A percentile compares a stretch with the other conserved stretches of the same genome.
These are phyloP conservation scores for Hydrangea macrophylla DNA, from an alignment of 148 eudicot genomes.

Conservation along the genomic window DNA sequence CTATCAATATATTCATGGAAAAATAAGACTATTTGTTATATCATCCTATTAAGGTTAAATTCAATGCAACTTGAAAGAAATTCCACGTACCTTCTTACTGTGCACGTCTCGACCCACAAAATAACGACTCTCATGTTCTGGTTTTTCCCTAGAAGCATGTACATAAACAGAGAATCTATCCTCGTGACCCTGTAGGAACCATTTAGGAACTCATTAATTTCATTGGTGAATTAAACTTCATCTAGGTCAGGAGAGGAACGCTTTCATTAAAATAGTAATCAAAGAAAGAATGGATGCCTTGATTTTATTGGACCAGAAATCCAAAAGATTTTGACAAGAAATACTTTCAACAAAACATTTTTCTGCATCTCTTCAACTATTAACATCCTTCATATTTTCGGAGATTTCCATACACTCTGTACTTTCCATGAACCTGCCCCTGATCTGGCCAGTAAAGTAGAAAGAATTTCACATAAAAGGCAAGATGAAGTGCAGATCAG, in stretches of 20 bases:
- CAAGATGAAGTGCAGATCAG: background rate
- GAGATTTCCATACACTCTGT: background rate
- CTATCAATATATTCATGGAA: background rate
- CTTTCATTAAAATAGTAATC: background rate
- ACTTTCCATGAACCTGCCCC: background rate
- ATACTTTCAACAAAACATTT: background rate
- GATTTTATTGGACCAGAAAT: background rate
- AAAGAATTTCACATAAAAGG: background rate
- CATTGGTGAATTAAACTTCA: background rate
- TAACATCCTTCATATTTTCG: too few species aligned
- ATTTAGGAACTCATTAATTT: background rate
- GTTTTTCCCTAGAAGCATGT: slow-evolving; percentile 53
- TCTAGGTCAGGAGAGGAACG: background rate
- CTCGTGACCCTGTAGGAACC: slow-evolving; percentile 47
- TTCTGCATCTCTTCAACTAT: too few species aligned
- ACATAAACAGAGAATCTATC: slow-evolving; percentile 56
- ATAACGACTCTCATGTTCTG: slow-evolving; percentile 42
- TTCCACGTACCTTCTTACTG: slow-evolving; percentile 44
- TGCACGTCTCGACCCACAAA: slow-evolving; percentile 49
- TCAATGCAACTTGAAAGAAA: background rate
- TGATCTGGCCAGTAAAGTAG: background rate
- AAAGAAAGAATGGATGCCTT: background rate
- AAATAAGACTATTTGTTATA: background rate
- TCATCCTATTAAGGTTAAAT: background rate
- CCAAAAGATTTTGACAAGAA: background rate